Evolutionary conservation across 441 rosid genomes (phyloP), one percentile per base, ranked within the genome.

Genomic region (Adansonia rubrostipa): DNA sequence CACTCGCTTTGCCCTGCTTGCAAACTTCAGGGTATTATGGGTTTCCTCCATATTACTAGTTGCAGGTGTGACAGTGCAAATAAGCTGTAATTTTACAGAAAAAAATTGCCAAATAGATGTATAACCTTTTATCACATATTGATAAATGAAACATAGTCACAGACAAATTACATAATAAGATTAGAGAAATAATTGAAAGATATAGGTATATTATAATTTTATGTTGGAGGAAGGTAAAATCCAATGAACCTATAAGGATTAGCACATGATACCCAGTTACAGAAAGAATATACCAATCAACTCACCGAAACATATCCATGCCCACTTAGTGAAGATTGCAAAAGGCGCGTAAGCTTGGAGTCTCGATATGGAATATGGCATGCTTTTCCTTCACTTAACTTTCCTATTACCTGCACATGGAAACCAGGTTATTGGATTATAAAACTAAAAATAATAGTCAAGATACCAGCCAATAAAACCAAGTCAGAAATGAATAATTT

Each of bases 251-350:
- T 3, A 75, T 8, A 75, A 62, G 24, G 47, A 47, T 1, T 51
- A 63, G 70, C 44, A 75, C 7, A 54, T 14, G 48, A 54, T 45
- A 47, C 24, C 47, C 54, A 40, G 28, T 6, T 45, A 75, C 51
- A 56, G 36, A 13, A 8, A 15, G 24, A 14, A 76, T 33, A 48
- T 62, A 51, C 57, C 9, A 10, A 65, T 76, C 33, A 76, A 89
- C 97, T 89, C 86, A 97, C 99, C 80, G 99, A 97, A 77, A 97
- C 98, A 88, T 95, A 98, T 22, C 99, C 99, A 80, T 92, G 99
- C 60, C 99, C 99, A 72, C 97, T 88, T 78, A 97, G 77, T 24
- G 99, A 97, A 81, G 99, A 93, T 78, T 97, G 99, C 90, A 95
- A 86, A 88, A 97, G 99, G 65, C 99, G 97, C 33, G 99, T 97